phyloP scores from a whole-genome alignment of 2,329 filamentous ascomycete species.

The Apiospora arundinis region DNA sequence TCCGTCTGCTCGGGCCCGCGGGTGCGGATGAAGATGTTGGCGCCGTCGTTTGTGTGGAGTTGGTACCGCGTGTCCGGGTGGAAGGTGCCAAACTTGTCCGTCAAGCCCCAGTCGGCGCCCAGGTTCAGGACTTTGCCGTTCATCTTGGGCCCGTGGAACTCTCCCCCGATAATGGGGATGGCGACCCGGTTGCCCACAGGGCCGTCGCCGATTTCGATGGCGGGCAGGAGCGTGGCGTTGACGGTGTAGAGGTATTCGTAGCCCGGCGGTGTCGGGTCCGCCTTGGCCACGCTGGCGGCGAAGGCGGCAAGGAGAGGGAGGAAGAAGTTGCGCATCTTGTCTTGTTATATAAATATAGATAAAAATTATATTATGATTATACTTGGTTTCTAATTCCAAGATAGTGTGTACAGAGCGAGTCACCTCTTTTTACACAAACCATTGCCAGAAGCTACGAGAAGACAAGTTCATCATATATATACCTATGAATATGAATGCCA shows the following conservation, averaged over 20 bases:
- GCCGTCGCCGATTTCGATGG: constrained; percentile 33
- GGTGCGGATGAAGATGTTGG: constrained; percentile 40
- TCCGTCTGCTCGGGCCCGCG: constrained; percentile 35
- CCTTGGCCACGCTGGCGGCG: neutral
- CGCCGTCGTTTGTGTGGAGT: constrained; percentile 38
- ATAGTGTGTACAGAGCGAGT: no score
- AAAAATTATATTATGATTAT: no score
- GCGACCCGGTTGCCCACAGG: constrained; percentile 33
- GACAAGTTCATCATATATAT: neutral
- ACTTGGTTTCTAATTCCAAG: no score
- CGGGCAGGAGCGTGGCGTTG: constrained; percentile 34
- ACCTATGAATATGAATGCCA: neutral
- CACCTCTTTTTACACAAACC: no score
- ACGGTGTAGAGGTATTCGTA: constrained; percentile 38
- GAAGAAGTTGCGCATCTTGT: constrained; percentile 12
- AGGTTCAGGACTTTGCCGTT: constrained; percentile 35
- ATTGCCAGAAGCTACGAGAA: neutral
- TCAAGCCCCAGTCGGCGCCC: constrained; percentile 39
- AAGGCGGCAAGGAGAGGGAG: constrained; percentile 9
- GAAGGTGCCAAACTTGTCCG: constrained; percentile 34
- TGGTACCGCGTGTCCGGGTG: constrained; percentile 42
- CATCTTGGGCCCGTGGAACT: constrained; percentile 36
- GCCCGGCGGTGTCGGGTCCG: constrained; percentile 29
- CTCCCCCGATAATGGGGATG: constrained; percentile 38
- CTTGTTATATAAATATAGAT: neutral